Conservation (phyloP, 2,329 filamentous ascomycete species). For the Fusarium solani-melongenae region DNA sequence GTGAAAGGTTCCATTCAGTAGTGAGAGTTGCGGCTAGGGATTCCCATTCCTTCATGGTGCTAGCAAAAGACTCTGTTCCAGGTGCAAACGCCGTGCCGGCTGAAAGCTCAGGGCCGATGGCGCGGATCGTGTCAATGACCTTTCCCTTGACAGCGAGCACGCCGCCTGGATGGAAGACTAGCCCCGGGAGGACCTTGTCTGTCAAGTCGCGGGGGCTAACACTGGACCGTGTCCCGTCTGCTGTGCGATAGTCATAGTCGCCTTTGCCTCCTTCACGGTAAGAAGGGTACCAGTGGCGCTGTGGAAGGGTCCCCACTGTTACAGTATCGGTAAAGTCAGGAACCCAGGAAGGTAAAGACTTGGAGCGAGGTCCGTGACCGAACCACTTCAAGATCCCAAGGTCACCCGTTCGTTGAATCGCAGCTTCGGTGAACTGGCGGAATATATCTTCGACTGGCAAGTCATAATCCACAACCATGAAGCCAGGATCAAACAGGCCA, state of each 20-base stretch:
- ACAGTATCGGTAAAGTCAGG: slow-evolving; percentile 1
- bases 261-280: neutral
- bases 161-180: neutral
- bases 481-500: slow-evolving; percentile 3
- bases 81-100: neutral
- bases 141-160: slow-evolving; percentile 4
- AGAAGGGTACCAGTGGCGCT: neutral
- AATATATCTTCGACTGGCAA: slow-evolving; percentile 9
- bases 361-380: neutral
- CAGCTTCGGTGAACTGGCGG: slow-evolving; percentile 8
- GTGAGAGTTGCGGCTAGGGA: neutral
- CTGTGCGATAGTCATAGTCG: neutral
- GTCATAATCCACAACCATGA: slow-evolving; percentile 6
- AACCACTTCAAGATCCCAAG: neutral
- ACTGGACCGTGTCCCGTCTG: neutral
- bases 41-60: slow-evolving; percentile 8
- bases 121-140: neutral
- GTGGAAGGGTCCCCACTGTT: neutral
- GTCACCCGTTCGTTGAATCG: neutral
- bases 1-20: neutral
- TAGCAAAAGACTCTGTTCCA: neutral
- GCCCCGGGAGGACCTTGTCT: neutral
- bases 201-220: neutral
- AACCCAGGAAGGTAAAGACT: slow-evolving; percentile 17
- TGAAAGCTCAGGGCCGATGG: neutral